A percentile compares a stretch with the other conserved stretches of the same genome.
phyloP scores from a whole-genome alignment of 768 basidiomycete species.

The Solioccasus polychromus region DNA sequence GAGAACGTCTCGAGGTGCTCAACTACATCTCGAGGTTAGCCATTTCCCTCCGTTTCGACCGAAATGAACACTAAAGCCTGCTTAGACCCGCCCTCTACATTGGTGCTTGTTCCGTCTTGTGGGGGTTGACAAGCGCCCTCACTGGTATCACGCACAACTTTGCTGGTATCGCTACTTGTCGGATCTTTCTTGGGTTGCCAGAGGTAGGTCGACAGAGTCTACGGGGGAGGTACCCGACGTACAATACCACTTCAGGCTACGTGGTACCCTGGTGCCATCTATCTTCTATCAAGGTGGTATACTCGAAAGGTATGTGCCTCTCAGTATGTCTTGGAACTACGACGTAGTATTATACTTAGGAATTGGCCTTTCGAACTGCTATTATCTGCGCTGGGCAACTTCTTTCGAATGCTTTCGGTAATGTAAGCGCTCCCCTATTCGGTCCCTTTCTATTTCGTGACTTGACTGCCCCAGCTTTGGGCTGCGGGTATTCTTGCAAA shows the following conservation, averaged over 20 bases:
- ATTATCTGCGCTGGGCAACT: not conserved
- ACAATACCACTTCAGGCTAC: conserved; percentile 40
- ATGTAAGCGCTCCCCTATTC: not conserved
- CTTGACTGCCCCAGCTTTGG: not conserved
- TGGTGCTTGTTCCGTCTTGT: conserved; percentile 54
- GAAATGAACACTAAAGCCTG: not conserved
- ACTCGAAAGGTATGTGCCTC: conserved; percentile 18
- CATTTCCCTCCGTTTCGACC: not conserved
- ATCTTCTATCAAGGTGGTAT: conserved; percentile 30
- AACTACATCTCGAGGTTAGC: conserved; percentile 50
- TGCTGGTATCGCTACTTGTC: conserved; percentile 51
- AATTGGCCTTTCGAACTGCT: not conserved
- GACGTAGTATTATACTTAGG: not conserved
- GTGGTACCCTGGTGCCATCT: conserved; percentile 58
- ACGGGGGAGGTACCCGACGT: not conserved
- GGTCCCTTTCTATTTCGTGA: not conserved
- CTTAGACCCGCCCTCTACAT: conserved; percentile 62
- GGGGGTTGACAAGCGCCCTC: conserved; percentile 62
- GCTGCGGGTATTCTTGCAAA: not conserved
- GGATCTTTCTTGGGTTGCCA: conserved; percentile 62
- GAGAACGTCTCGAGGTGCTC: conserved; percentile 38
- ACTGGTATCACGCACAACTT: conserved; percentile 62
- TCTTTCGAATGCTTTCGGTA: not conserved
- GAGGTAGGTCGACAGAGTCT: conserved; percentile 35
- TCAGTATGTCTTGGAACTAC: no score